Percentiles rank a stretch among this genome's conserved stretches.
Evolutionary conservation across 164 flowering plant genomes (phyloP).

Genomic region (Saururus chinensis): DNA sequence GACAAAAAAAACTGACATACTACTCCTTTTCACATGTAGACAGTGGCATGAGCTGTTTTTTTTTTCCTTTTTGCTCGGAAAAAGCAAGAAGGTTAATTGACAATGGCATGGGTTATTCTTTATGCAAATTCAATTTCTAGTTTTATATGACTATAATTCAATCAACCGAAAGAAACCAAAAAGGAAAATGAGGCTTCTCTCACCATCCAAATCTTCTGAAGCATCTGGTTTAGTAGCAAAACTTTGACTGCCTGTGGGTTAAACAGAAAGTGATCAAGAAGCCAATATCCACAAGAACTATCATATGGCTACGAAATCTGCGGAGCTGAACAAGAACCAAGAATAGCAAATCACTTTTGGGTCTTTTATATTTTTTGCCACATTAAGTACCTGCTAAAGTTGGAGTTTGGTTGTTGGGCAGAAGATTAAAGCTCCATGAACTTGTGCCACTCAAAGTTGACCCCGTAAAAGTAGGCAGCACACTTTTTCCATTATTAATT

Average conservation of each 20-base stretch:
- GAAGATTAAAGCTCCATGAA: slow-evolving; percentile 18
- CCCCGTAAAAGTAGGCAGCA: slow-evolving; percentile 15
- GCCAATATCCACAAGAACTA: neutral
- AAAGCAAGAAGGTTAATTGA: neutral
- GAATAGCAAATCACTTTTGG: too few species aligned
- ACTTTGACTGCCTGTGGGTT: slow-evolving; percentile 42
- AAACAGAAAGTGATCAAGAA: neutral
- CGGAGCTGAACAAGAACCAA: too few species aligned
- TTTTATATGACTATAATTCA: neutral
- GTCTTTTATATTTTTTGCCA: too few species aligned
- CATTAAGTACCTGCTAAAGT: too few species aligned
- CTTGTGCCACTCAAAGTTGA: slow-evolving; percentile 26
- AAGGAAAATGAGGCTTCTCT: neutral
- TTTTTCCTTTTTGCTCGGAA: too few species aligned
- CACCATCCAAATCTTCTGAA: neutral
- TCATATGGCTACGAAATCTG: too few species aligned
- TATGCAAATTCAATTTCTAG: neutral
- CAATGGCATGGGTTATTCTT: too few species aligned
- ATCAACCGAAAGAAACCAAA: neutral
- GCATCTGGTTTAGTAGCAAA: slow-evolving; percentile 3
- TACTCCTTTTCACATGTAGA: neutral
- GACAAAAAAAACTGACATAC: neutral
- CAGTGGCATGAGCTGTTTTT: too few species aligned
- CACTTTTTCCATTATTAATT: slow-evolving; percentile 20
- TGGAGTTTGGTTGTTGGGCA: too few species aligned